These are phyloP conservation scores for Chytriomyces sp. DNA, from an alignment of 192 early-diverging fungal species.

Conservation along the genomic window DNA sequence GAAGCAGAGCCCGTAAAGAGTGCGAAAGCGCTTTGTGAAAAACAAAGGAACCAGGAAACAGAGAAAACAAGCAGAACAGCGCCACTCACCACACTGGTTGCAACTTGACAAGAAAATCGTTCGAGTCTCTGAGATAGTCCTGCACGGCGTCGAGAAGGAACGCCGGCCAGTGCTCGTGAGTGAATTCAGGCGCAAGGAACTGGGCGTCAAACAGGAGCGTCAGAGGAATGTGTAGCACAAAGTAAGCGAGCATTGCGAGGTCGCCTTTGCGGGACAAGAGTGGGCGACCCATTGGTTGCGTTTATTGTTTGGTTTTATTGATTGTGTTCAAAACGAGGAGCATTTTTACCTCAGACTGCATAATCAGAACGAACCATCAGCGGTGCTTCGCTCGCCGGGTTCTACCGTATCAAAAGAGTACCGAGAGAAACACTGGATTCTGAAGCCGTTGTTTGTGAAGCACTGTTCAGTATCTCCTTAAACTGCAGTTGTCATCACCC, in stretches of 20 bases:
- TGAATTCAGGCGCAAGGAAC: slow-evolving; percentile 21
- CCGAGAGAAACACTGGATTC: too few species aligned
- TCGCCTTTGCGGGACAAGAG: slow-evolving; percentile 26
- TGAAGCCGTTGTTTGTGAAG: too few species aligned
- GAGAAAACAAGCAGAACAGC: neutral
- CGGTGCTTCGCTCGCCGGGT: too few species aligned
- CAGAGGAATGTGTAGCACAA: slow-evolving; percentile 39
- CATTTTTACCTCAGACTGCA: too few species aligned
- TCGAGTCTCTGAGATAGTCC: slow-evolving; percentile 8
- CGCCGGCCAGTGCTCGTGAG: neutral
- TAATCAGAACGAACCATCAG: too few species aligned
- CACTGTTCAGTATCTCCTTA: too few species aligned
- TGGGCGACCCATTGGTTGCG: neutral
- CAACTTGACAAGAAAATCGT: slow-evolving; percentile 29
- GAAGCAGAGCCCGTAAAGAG: neutral
- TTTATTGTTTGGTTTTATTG: too few species aligned
- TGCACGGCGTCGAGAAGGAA: neutral
- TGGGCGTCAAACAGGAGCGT: slow-evolving; percentile 36
- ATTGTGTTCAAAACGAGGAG: too few species aligned
- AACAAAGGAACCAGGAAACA: neutral
- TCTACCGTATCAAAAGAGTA: too few species aligned
- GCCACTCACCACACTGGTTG: neutral
- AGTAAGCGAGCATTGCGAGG: slow-evolving; percentile 29
- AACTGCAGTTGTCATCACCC: too few species aligned
- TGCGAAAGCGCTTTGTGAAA: neutral